Percentiles rank a stretch among this genome's conserved stretches.
Conservation (phyloP, 2,329 filamentous ascomycete species). For the Alternaria ethzedia region DNA sequence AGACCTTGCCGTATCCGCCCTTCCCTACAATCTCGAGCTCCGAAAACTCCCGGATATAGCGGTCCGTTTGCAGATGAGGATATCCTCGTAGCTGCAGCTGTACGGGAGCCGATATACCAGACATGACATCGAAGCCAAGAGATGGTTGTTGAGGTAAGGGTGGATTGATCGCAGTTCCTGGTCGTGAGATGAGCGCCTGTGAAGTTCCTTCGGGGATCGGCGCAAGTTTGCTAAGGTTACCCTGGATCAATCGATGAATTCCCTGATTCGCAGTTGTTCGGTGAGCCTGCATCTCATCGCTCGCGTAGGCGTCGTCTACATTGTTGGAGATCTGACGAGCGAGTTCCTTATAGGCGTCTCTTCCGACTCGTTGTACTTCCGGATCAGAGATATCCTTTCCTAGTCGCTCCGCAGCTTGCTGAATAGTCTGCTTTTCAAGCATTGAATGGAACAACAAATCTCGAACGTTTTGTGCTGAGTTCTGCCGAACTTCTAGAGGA, state of each 20-base stretch:
- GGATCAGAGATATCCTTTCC: constrained; percentile 41
- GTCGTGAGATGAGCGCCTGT: constrained; percentile 30
- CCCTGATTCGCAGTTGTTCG: constrained; percentile 47
- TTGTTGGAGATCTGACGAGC: constrained; percentile 48
- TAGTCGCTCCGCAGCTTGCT: constrained; percentile 48
- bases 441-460: constrained; percentile 54
- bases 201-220: constrained; percentile 27
- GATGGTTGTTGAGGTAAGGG: constrained; percentile 19
- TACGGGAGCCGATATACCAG: constrained; percentile 21
- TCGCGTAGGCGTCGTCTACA: constrained; percentile 47
- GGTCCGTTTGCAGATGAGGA: constrained; percentile 39
- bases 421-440: constrained; percentile 53
- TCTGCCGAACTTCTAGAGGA: constrained; percentile 23
- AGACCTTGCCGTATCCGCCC: constrained; percentile 71
- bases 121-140: constrained; percentile 16
- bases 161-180: constrained; percentile 7
- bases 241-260: constrained; percentile 40
- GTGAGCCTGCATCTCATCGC: constrained; percentile 46
- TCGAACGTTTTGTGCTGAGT: constrained; percentile 35
- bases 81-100: constrained; percentile 33
- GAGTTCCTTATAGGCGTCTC: constrained; percentile 48
- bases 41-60: constrained; percentile 42
- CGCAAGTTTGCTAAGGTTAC: constrained; percentile 32
- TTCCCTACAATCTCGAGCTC: constrained; percentile 63
- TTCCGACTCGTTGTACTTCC: constrained; percentile 46